A percentile compares a stretch with the other conserved stretches of the same genome.
These are phyloP conservation scores for Boechera stricta DNA, from an alignment of 345 rosid genomes.

Conservation along the genomic window DNA sequence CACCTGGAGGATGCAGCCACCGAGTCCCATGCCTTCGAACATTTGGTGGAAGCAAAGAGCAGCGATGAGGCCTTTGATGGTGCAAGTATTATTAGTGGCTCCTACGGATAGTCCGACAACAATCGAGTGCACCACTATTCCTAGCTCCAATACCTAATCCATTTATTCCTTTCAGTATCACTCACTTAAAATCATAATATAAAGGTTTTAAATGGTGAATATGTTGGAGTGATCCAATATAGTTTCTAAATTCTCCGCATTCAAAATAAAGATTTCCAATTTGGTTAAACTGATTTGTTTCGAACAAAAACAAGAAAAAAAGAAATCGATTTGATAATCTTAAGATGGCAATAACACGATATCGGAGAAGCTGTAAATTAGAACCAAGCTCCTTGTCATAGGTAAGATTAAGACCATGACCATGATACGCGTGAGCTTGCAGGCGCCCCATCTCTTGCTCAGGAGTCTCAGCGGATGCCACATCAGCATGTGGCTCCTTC, in stretches of 20 bases:
- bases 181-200: not conserved
- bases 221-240: too few species aligned
- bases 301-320: too few species aligned
- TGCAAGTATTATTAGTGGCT: slow-evolving; percentile 59
- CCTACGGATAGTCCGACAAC: slow-evolving; percentile 72
- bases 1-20: slow-evolving; percentile 71
- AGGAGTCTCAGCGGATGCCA: slow-evolving; percentile 17
- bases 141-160: slow-evolving; percentile 65
- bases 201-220: too few species aligned
- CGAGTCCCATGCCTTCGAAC: slow-evolving; percentile 82
- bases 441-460: slow-evolving; percentile 42
- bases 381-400: slow-evolving; percentile 22
- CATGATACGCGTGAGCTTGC: slow-evolving; percentile 27
- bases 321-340: not conserved
- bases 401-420: slow-evolving; percentile 39
- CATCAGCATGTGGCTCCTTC: not conserved
- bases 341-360: slow-evolving; percentile 55
- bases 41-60: slow-evolving; percentile 80
- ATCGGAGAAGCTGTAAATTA: slow-evolving; percentile 46
- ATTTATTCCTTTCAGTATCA: not conserved
- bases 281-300: too few species aligned
- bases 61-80: slow-evolving; percentile 58
- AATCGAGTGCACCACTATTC: slow-evolving; percentile 73
- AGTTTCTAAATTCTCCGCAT: too few species aligned
- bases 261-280: too few species aligned